A percentile compares a stretch with the other conserved stretches of the same genome.
Evolutionary conservation across 441 rosid genomes (phyloP).

Genomic region (Capsella rubella): DNA sequence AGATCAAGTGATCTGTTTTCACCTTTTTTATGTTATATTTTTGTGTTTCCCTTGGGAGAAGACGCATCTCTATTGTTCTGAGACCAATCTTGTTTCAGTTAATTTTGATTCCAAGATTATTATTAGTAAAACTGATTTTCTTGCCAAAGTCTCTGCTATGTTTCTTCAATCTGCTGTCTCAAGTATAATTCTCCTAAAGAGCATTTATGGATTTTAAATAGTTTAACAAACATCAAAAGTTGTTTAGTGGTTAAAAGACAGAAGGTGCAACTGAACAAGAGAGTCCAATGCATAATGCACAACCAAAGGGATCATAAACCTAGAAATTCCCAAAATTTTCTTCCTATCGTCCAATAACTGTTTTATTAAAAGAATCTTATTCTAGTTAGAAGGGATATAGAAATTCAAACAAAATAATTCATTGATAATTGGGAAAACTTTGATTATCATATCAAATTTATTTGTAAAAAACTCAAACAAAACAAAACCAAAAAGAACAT

Average conservation of each 20-base stretch:
- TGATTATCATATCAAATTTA: background rate
- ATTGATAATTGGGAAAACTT: background rate
- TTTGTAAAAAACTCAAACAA: background rate
- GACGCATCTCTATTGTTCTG: background rate
- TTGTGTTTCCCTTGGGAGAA: background rate
- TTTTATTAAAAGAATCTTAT: background rate
- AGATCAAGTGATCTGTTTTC: slow-evolving; percentile 67
- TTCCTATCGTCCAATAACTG: no score
- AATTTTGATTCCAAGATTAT: background rate
- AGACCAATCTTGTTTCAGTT: background rate
- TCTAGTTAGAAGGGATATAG: background rate
- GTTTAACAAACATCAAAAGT: no score
- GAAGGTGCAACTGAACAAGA: no score
- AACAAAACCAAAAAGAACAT: background rate
- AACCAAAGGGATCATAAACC: no score
- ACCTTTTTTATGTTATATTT: slow-evolving; percentile 1
- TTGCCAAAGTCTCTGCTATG: no score
- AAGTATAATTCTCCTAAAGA: no score
- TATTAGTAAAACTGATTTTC: slow-evolving; percentile 2
- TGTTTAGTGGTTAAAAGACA: no score
- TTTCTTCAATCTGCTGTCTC: no score
- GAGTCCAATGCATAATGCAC: no score
- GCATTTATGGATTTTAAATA: no score
- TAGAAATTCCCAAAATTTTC: no score
- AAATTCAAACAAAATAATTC: background rate